Conservation (phyloP, 169 alveolate species). For the Cardiosporidium cionae region DNA sequence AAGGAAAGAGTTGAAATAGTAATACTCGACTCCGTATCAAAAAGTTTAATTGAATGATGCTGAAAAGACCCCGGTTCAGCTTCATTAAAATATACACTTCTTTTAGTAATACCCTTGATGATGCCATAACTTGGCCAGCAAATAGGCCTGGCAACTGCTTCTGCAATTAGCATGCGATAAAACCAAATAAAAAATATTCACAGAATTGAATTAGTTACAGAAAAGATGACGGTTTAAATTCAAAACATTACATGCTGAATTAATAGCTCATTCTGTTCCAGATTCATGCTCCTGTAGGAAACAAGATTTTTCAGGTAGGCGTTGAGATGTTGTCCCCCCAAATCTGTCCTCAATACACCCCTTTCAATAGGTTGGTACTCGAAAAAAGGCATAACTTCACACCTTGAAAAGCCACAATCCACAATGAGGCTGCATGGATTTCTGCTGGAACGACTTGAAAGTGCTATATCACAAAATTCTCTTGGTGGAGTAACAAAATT, state of each 20-base stretch:
- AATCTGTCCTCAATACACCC: slow-evolving; percentile 61
- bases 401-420: slow-evolving; percentile 69
- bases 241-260: slow-evolving; percentile 55
- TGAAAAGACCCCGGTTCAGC: too few relatives aligned
- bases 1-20: not conserved
- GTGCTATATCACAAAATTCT: not conserved
- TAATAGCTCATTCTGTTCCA: slow-evolving; percentile 67
- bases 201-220: too few relatives aligned
- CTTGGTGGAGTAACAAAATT: not conserved
- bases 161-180: too few relatives aligned
- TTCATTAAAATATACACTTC: too few relatives aligned
- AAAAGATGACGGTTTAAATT: too few relatives aligned
- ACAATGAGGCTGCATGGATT: slow-evolving; percentile 62
- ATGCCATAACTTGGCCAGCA: too few relatives aligned
- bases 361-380: slow-evolving; percentile 56
- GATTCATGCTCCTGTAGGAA: slow-evolving; percentile 54
- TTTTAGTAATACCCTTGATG: too few relatives aligned
- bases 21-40: too few relatives aligned
- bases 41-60: too few relatives aligned
- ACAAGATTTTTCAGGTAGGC: slow-evolving; percentile 58
- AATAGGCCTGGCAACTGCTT: too few relatives aligned
- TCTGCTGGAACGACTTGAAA: not conserved
- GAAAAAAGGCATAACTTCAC: slow-evolving; percentile 61
- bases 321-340: slow-evolving; percentile 61
- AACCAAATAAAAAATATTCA: too few relatives aligned